Percentiles rank a stretch among this genome's conserved stretches.
These are phyloP conservation scores for Lithohypha guttulata DNA, from an alignment of 2,329 filamentous ascomycete species.

Conservation along the genomic window DNA sequence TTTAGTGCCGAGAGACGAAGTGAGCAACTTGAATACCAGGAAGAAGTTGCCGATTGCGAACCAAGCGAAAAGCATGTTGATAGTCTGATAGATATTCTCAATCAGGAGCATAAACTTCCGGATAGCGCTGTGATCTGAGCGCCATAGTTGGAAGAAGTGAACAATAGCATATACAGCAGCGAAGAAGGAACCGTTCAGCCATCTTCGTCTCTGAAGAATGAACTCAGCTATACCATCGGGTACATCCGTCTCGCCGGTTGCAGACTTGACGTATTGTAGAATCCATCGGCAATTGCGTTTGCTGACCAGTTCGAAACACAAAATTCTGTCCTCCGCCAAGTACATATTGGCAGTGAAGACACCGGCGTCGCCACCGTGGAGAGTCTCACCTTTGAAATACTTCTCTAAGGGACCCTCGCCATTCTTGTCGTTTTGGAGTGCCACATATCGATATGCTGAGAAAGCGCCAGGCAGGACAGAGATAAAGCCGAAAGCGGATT, in stretches of 20 bases:
- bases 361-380: conserved; percentile 75
- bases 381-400: conserved; percentile 94
- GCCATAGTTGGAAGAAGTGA: conserved; percentile 93
- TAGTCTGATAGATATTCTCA: conserved; percentile 87
- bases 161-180: conserved; percentile 89
- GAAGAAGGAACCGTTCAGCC: conserved; percentile 98
- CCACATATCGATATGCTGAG: conserved; percentile 92
- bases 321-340: conserved; percentile 41
- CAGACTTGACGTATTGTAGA: conserved; percentile 94
- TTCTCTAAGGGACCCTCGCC: conserved; percentile 87
- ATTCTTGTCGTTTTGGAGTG: conserved; percentile 92
- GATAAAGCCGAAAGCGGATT: conserved; percentile 97
- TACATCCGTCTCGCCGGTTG: conserved; percentile 93
- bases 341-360: conserved; percentile 87
- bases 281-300: conserved; percentile 98
- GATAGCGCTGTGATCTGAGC: conserved; percentile 77
- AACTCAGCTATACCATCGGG: conserved; percentile 89
- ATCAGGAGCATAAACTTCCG: conserved; percentile 83
- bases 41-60: conserved; percentile 98
- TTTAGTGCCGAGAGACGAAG: conserved; percentile 62
- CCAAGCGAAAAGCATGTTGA: conserved; percentile 97
- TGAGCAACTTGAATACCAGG: conserved; percentile 94
- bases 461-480: conserved; percentile 93
- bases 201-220: conserved; percentile 92
- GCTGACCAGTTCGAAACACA: conserved; percentile 69